Evolutionary conservation across 1,139 yeast genomes (phyloP), one percentile per base, ranked within the genome.

Genomic region (Suhomyces panamericanus): DNA sequence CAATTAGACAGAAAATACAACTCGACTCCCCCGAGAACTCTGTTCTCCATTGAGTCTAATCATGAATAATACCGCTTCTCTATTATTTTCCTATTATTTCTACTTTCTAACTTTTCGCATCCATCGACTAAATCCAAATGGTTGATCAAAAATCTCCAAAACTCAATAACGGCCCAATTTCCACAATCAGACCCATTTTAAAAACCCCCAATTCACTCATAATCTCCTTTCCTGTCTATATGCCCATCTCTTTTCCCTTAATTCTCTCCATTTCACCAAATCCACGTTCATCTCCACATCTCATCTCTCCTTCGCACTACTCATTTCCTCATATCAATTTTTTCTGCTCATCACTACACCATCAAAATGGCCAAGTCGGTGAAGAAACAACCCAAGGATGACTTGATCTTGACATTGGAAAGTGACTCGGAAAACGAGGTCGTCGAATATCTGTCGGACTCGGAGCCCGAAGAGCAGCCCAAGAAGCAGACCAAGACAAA

Each of bases 341-440:
- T 38, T 38, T 32, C 38, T 40, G 38, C 44, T 44, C 47, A 44
- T 44, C 44, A 39, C 44, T 29, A 31, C 31, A 22, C 11, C 31
- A 29, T 13, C 37, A 49, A 38, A 40, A 55, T 54, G 58, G 61
- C 56, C 30, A 56, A 54, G 42, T 49, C 48, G 45, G 43, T 42
- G 34, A 53, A 48, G 49, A 41, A 44, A 33, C 48, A 44, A 39
- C 34, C 49, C 22, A 49, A 50, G 39, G 64, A 63, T 34, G 71
- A 66, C 48, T 56, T 67, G 52, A 55, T 66, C 17, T 54, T 67
- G 52, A 67, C 73, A 17, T 64, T 67, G 43, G 74, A 69, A 46
- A 87, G 95, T n/a, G 90, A 87, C 50, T 82, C 87, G 9, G 95
- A 87, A 30, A 41, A 43, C 14, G 56, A 52, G 32, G 38, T 38